These are phyloP conservation scores for Gyromitra esculenta DNA, from an alignment of 2,329 filamentous ascomycete genomes.

Conservation along the genomic window DNA sequence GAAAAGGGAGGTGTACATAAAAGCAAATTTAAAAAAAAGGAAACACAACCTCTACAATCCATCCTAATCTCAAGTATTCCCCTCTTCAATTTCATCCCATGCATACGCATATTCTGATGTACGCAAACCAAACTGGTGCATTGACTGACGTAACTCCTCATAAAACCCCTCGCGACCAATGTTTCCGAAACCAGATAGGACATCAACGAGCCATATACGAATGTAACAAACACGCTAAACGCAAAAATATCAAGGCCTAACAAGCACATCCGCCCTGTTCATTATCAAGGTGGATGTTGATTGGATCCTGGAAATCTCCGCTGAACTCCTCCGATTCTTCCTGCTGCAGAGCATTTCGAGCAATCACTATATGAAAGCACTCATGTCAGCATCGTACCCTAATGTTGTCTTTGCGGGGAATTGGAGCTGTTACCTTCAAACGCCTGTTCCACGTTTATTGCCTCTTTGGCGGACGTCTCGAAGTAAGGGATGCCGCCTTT, in stretches of 20 bases:
- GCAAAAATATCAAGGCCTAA: constrained; percentile 63
- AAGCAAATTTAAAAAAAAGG: constrained; percentile 21
- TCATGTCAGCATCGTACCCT: constrained; percentile 34
- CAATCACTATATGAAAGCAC: constrained; percentile 74
- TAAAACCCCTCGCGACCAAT: constrained; percentile 7
- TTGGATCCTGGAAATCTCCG: constrained; percentile 95
- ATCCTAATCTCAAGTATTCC: constrained; percentile 1
- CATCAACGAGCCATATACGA: constrained; percentile 6
- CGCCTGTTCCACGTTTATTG: constrained; percentile 93
- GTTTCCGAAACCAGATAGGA: constrained; percentile 17
- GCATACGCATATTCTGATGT: constrained; percentile 11
- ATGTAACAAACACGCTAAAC: constrained; percentile 20
- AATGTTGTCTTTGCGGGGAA: neutral
- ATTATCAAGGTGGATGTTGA: constrained; percentile 96
- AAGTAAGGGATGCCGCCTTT: constrained; percentile 99
- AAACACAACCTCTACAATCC: constrained; percentile 26
- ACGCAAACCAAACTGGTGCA: neutral
- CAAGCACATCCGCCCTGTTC: constrained; percentile 93
- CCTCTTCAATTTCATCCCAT: neutral
- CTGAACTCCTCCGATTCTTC: constrained; percentile 98
- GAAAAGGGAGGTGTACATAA: constrained; percentile 7
- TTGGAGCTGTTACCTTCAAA: constrained; percentile 67
- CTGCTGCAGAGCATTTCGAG: constrained; percentile 91
- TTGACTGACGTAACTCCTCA: constrained; percentile 19
- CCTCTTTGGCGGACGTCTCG: constrained; percentile 98